These are phyloP conservation scores for Cyclaneusma minus DNA, from an alignment of 2,329 filamentous ascomycete species.

Conservation along the genomic window DNA sequence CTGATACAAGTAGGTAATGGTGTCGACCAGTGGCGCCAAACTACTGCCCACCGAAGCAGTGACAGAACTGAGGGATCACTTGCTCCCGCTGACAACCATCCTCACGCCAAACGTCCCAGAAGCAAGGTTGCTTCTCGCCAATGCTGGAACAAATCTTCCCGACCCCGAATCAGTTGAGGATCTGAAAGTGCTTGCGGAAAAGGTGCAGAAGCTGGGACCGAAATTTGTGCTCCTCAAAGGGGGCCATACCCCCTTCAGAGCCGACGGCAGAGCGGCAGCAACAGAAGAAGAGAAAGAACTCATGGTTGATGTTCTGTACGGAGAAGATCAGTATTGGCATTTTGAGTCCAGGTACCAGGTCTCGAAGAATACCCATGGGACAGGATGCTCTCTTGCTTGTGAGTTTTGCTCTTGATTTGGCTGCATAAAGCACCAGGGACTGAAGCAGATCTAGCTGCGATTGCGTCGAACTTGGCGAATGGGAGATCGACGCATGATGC, in stretches of 20 bases:
- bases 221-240: conserved; percentile 79
- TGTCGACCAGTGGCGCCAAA: conserved; percentile 63
- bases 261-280: conserved; percentile 41
- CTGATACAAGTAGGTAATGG: conserved; percentile 57
- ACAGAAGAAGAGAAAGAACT: conserved; percentile 42
- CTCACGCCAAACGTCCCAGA: conserved; percentile 70
- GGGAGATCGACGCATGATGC: conserved; percentile 40
- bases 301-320: conserved; percentile 66
- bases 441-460: conserved; percentile 35
- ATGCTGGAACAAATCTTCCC: conserved; percentile 24
- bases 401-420: conserved; percentile 19
- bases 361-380: conserved; percentile 80
- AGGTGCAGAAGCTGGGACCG: conserved; percentile 53
- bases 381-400: conserved; percentile 87
- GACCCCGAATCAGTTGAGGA: conserved; percentile 45
- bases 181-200: conserved; percentile 51
- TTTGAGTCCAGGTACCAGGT: conserved; percentile 57
- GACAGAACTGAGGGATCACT: conserved; percentile 35
- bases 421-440: not conserved
- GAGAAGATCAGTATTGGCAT: conserved; percentile 37
- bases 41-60: conserved; percentile 54
- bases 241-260: conserved; percentile 68
- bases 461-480: conserved; percentile 55
- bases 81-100: conserved; percentile 52
- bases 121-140: conserved; percentile 46